phyloP scores from a whole-genome alignment of 202 grass and related monocot species.

The Setaria italica region DNA sequence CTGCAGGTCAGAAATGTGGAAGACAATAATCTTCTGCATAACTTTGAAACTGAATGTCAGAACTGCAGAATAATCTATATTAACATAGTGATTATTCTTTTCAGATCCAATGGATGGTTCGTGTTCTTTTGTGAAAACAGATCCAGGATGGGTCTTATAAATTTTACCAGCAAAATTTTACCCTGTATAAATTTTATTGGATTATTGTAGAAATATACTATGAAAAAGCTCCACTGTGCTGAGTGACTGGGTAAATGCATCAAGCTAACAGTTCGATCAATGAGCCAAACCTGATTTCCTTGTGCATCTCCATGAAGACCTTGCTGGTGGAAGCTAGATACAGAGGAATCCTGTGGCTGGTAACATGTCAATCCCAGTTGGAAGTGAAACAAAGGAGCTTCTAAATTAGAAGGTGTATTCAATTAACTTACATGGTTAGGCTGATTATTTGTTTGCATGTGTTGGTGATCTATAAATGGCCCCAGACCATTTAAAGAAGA shows the following conservation, averaged over 20 bases:
- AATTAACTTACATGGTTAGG: constrained; percentile 61
- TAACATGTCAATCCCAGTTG: constrained; percentile 10
- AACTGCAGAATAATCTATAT: constrained; percentile 12
- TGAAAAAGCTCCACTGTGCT: constrained; percentile 1
- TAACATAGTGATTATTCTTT: background rate
- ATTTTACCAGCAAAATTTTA: background rate
- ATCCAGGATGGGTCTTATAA: background rate
- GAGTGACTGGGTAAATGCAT: constrained; percentile 13
- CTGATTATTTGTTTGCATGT: constrained; percentile 52
- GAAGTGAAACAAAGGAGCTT: constrained; percentile 29
- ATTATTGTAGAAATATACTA: constrained; percentile 18
- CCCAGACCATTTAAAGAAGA: constrained; percentile 58
- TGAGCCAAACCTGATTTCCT: constrained; percentile 60
- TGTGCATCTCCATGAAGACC: constrained; percentile 56
- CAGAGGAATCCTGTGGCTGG: constrained; percentile 61
- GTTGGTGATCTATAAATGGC: constrained; percentile 57
- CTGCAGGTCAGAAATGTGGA: constrained; percentile 19
- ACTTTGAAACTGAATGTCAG: background rate
- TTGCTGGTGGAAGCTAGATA: constrained; percentile 59
- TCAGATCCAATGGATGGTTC: background rate
- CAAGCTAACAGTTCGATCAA: background rate
- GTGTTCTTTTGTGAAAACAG: background rate
- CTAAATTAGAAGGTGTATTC: background rate
- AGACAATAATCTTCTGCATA: background rate
- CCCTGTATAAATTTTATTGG: background rate